phyloP scores from a whole-genome alignment of 2,329 filamentous ascomycete genomes.

The Pseudocercospora pini-densiflorae region DNA sequence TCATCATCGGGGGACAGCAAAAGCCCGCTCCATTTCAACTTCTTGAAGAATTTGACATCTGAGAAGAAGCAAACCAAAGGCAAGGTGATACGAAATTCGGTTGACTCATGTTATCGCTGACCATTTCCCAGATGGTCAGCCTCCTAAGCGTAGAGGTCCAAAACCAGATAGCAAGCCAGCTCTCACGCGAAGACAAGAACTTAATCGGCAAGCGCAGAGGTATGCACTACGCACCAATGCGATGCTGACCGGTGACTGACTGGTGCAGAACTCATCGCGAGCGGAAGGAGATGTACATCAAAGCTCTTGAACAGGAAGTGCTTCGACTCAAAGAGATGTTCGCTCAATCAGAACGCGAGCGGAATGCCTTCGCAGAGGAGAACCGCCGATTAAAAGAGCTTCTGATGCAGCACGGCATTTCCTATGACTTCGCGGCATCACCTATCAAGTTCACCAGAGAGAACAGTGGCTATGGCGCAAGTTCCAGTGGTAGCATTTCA shows the following conservation, averaged over 20 bases:
- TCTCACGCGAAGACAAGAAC: conserved; percentile 85
- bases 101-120: conserved; percentile 3
- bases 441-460: conserved; percentile 42
- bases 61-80: conserved; percentile 81
- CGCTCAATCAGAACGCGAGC: conserved; percentile 73
- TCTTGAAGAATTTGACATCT: conserved; percentile 66
- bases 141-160: conserved; percentile 86
- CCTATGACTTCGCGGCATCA: conserved; percentile 53
- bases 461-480: conserved; percentile 46
- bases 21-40: conserved; percentile 38
- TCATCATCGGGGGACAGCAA: conserved; percentile 25
- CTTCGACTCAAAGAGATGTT: conserved; percentile 86
- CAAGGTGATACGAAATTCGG: conserved; percentile 43
- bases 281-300: conserved; percentile 95
- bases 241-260: neutral
- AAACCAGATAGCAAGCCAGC: conserved; percentile 97
- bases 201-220: conserved; percentile 96
- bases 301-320: conserved; percentile 89
- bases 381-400: conserved; percentile 74
- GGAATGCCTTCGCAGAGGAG: conserved; percentile 75
- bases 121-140: conserved; percentile 70
- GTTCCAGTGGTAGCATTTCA: conserved; percentile 61
- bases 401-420: conserved; percentile 62
- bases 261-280: conserved; percentile 86
- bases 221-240: conserved; percentile 41